These are phyloP conservation scores for Delonix regia DNA, from an alignment of 306 rosid genomes.

Conservation along the genomic window DNA sequence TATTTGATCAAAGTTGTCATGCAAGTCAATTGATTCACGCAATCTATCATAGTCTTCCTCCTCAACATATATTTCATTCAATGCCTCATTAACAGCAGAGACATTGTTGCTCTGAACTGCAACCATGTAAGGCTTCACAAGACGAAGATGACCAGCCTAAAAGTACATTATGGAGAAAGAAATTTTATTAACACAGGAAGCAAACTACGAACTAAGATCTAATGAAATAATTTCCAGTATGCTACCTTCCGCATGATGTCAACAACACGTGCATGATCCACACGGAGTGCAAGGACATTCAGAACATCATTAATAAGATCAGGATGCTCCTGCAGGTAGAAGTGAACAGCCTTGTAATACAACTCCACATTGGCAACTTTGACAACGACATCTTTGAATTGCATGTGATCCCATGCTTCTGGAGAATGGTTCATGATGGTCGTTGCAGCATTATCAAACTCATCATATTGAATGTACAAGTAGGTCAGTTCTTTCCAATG, in stretches of 20 bases:
- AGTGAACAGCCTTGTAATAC: slow-evolving; percentile 96
- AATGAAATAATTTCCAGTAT: slow-evolving; percentile 15
- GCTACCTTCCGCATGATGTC: slow-evolving; percentile 97
- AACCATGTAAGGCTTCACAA: slow-evolving; percentile 99
- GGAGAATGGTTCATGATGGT: slow-evolving; percentile 99
- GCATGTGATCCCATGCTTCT: slow-evolving; percentile 99
- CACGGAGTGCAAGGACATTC: slow-evolving; percentile 97
- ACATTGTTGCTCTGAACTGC: slow-evolving; percentile 99
- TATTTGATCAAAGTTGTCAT: slow-evolving; percentile 96
- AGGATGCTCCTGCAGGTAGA: slow-evolving; percentile 98
- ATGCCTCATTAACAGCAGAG: slow-evolving; percentile 96
- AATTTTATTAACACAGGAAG: slow-evolving; percentile 3
- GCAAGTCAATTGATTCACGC: slow-evolving; percentile 98
- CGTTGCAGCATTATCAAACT: slow-evolving; percentile 97
- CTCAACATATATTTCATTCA: slow-evolving; percentile 95
- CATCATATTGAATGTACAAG: slow-evolving; percentile 95
- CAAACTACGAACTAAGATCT: slow-evolving; percentile 4
- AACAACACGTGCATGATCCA: slow-evolving; percentile 97
- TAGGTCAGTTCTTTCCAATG: slow-evolving; percentile 98
- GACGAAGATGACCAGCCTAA: slow-evolving; percentile 95
- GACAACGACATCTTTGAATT: slow-evolving; percentile 87
- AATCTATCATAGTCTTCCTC: slow-evolving; percentile 98
- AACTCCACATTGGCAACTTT: slow-evolving; percentile 98
- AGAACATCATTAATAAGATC: slow-evolving; percentile 97
- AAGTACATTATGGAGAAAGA: slow-evolving; percentile 21